Base-by-base conservation (phyloP, 2,329 filamentous ascomycete species). In the Orbilia brochopaga region DNA sequence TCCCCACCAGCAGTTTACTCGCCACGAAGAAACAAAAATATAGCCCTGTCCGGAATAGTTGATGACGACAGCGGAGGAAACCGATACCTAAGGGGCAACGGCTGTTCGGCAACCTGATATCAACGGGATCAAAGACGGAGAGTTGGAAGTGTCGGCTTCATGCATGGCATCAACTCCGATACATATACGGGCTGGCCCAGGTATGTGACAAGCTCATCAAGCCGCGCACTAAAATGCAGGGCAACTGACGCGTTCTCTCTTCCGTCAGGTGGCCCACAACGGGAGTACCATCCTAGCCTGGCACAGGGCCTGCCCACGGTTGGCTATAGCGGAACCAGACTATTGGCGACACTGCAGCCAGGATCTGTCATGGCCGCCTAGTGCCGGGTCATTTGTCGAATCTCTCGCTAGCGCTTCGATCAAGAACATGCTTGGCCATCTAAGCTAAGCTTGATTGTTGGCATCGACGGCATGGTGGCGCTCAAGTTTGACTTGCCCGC, bases 371-470 rank as follows among this genome's bases (percentile, higher is more conserved):
- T 17, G 17, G n/a, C 53, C 58, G 53, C 44, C 58, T 48, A 37
- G 52, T 63, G 65, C 65, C 65, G 65, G 65, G 37, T 63, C 56
- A 61, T 32, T 55, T 17, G 27, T 32, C 4, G 17, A 19, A 2
- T 11, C 4, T 17, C n/a, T 48, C 40, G 13, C 40, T 44, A 15
- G 13, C 3, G 17, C 17, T 6, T 3, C 4, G 17, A 44, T 44
- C 11, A 13, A 44, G 40, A 13, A 3, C 17, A 3, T 15, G 40
- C 15, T 15, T 44, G 40, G 13, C 17, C 15, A 32, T 32, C 27
- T 4, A 32, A 3, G 27, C 27, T 32, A 32, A n/a, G 53, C 35
- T 42, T 17, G 32, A 27, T 27, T 13, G 13, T 50, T 42, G 21
- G 19, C 37, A 23, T 37, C 27, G 8, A 32, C 37, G 5, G 13